Percentiles rank a stretch among this genome's conserved stretches.
Conservation (phyloP, 768 basidiomycete species). For the Psilocybe subaeruginosa region DNA sequence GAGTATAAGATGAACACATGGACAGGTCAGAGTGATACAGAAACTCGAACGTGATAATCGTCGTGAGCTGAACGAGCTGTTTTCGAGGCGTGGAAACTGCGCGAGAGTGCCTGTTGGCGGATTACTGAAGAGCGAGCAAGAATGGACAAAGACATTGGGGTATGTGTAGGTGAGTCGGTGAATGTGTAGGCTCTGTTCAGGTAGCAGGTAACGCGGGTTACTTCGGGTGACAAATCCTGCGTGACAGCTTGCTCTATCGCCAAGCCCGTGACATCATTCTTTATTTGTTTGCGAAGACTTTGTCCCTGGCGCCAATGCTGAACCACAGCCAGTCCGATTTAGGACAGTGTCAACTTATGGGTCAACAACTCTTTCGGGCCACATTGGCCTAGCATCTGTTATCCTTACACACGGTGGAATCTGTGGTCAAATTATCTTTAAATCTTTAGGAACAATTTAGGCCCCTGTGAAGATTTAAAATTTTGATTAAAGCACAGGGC, state of each 20-base stretch:
- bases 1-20: slow-evolving; percentile 3
- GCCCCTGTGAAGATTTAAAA: too few relatives aligned
- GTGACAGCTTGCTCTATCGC: neutral
- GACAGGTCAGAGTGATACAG: neutral
- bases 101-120: slow-evolving; percentile 40
- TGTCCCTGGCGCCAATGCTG: neutral
- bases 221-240: slow-evolving; percentile 15
- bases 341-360: too few relatives aligned
- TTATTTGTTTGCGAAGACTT: neutral
- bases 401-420: too few relatives aligned
- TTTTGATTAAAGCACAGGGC: too few relatives aligned
- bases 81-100: slow-evolving; percentile 42
- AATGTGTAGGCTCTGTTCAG: neutral
- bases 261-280: neutral
- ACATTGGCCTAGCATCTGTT: too few relatives aligned
- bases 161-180: neutral
- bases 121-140: slow-evolving; percentile 42
- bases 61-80: slow-evolving; percentile 51
- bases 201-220: slow-evolving; percentile 13
- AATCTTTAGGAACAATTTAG: too few relatives aligned
- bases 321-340: too few relatives aligned
- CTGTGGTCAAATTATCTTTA: too few relatives aligned
- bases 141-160: slow-evolving; percentile 41
- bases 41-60: slow-evolving; percentile 56
- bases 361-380: too few relatives aligned